phyloP scores from a whole-genome alignment of 2,329 filamentous ascomycete genomes.

The Pezicula neosporulosa region DNA sequence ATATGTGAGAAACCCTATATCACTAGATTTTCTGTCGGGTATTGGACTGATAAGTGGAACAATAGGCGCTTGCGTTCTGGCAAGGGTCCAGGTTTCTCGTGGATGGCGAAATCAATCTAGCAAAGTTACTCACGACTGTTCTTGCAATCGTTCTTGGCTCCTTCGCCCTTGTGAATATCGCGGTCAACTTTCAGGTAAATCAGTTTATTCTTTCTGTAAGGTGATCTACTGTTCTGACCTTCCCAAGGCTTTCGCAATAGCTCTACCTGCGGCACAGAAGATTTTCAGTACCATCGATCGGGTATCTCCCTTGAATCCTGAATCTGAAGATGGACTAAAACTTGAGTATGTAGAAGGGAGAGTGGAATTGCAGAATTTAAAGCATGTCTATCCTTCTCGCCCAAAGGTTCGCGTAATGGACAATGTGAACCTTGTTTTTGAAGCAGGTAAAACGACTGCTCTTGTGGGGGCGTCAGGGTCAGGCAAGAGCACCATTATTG shows the following conservation, averaged over 20 bases:
- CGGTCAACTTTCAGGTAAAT: constrained; percentile 52
- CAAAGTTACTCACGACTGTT: constrained; percentile 3
- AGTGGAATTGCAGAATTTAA: constrained; percentile 66
- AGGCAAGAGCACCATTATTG: constrained; percentile 63
- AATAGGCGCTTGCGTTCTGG: constrained; percentile 12
- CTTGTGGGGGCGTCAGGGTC: constrained; percentile 90
- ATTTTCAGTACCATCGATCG: constrained; percentile 92
- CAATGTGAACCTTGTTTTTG: constrained; percentile 70
- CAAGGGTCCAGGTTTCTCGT: constrained; percentile 4
- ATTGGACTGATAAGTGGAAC: background rate
- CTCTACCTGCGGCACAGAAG: constrained; percentile 76
- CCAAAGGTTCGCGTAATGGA: constrained; percentile 86
- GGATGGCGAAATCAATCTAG: constrained; percentile 2
- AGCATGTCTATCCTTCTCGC: constrained; percentile 63
- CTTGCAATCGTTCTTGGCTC: constrained; percentile 48
- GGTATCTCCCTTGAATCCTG: constrained; percentile 74
- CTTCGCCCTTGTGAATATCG: constrained; percentile 81
- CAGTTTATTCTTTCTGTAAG: background rate
- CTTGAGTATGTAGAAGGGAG: constrained; percentile 63
- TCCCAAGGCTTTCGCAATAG: constrained; percentile 75
- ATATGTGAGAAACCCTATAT: background rate
- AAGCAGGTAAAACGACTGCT: constrained; percentile 86
- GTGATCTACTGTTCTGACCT: background rate
- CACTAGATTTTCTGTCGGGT: background rate
- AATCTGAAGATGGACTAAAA: constrained; percentile 64